These are phyloP conservation scores for Rhinocladiella mackenziei DNA, from an alignment of 2,329 filamentous ascomycete species.

Conservation along the genomic window DNA sequence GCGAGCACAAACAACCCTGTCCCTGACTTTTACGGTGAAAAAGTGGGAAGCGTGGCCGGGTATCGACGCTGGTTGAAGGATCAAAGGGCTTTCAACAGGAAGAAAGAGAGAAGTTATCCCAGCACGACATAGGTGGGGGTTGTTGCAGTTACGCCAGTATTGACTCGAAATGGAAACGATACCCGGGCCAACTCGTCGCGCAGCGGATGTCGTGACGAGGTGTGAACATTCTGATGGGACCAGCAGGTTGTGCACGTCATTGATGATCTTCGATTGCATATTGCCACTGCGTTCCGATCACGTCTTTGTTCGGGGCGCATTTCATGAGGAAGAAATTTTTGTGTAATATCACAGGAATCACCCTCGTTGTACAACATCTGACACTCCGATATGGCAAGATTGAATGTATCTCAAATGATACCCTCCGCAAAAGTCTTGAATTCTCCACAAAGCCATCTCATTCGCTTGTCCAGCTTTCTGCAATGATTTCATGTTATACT, in stretches of 20 bases:
- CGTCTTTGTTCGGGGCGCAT: not conserved
- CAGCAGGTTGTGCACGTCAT: too few species aligned
- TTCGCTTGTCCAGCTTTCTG: too few species aligned
- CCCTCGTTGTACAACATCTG: constrained; percentile 20
- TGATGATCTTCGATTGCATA: too few species aligned
- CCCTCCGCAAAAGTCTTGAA: not conserved
- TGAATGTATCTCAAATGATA: constrained; percentile 1
- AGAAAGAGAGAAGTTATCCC: constrained; percentile 48
- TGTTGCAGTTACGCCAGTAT: not conserved
- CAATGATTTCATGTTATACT: too few species aligned
- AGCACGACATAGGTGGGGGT: constrained; percentile 6
- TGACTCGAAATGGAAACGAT: too few species aligned
- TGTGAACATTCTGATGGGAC: too few species aligned
- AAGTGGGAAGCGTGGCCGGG: constrained; percentile 86
- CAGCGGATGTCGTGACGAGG: too few species aligned
- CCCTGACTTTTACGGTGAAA: constrained; percentile 97
- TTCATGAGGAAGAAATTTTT: constrained; percentile 2
- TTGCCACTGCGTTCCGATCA: not conserved
- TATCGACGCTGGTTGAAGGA: constrained; percentile 97
- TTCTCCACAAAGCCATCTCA: too few species aligned
- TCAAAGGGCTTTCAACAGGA: constrained; percentile 93
- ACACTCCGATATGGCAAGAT: constrained; percentile 18
- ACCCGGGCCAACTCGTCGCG: too few species aligned
- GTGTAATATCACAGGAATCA: constrained; percentile 21
- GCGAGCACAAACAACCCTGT: constrained; percentile 90